These are phyloP conservation scores for Wickerhamomyces queroliae DNA, from an alignment of 805 yeast genomes.

Conservation along the genomic window DNA sequence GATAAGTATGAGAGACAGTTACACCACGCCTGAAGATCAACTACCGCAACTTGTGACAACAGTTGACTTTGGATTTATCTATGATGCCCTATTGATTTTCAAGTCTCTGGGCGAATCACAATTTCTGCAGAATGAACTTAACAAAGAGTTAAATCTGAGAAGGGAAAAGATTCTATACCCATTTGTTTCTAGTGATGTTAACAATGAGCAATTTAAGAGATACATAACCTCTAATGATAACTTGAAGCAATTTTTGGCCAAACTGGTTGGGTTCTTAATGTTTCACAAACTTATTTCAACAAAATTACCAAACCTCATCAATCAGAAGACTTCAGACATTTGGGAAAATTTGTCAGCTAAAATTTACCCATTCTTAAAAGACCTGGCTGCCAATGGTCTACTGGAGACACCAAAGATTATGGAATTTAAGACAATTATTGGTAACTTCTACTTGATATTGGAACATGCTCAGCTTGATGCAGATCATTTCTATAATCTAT, in stretches of 20 bases:
- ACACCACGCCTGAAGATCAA: conserved; percentile 38
- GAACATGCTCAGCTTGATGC: conserved; percentile 65
- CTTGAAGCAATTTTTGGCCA: conserved; percentile 50
- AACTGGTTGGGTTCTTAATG: conserved; percentile 70
- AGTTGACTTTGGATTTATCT: conserved; percentile 66
- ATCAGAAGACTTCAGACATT: conserved; percentile 50
- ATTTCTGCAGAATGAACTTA: conserved; percentile 55
- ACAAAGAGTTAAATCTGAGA: conserved; percentile 65
- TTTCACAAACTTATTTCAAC: conserved; percentile 67
- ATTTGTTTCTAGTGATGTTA: conserved; percentile 38
- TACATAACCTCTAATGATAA: conserved; percentile 32
- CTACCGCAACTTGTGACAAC: conserved; percentile 26
- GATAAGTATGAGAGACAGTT: conserved; percentile 59
- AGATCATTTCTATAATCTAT: conserved; percentile 52
- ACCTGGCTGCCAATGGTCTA: conserved; percentile 37
- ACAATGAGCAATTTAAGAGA: conserved; percentile 23
- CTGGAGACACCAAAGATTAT: conserved; percentile 38
- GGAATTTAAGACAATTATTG: conserved; percentile 42
- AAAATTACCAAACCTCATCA: conserved; percentile 55
- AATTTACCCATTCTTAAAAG: conserved; percentile 51
- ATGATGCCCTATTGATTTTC: conserved; percentile 79
- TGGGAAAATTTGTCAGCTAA: conserved; percentile 68
- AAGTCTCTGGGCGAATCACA: conserved; percentile 62
- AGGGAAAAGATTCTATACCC: conserved; percentile 70
- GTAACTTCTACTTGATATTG: conserved; percentile 68